Base-by-base conservation (phyloP, 2,329 filamentous ascomycete species). In the Epicoccum sorghinum region DNA sequence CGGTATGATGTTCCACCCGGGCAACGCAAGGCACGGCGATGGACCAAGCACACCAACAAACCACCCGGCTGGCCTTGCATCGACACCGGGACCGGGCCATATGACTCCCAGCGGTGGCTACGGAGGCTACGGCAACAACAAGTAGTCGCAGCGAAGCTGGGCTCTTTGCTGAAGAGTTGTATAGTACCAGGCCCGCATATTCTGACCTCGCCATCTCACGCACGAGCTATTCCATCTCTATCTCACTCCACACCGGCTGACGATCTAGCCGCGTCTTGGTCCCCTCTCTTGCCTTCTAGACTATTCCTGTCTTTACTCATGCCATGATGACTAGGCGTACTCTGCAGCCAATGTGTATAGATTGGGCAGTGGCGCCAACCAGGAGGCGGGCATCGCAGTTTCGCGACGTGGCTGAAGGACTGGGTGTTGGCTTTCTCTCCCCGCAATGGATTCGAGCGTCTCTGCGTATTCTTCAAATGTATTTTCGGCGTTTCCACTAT, bases 21-120 rank as follows among this genome's bases (percentile, higher is more conserved):
- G 75, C 52, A 75, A 72, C 13, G 69, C 62, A 23, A 66, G 70
- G 32, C 74, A 76, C 60, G 72, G 70, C 70, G 81, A 66, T 72
- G 83, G 66, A 12, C 89, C 92, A 1, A 91, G 88, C 69, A 93
- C 90, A 10, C 88, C 85, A 7, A 87, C 84, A 55, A 85, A 81
- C 25, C 79, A 79, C 35, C 79, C 83, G 39, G 78, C 79, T 41
- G 79, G 78, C 33, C 72, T 83, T 40, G 79, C 79, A 47, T 72
- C 70, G 45, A 82, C 80, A n/a, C 80, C 81, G 7, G 78, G 76
- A 33, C 78, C 86, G 79, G 85, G 88, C 72, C 88, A 88, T 3
- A 87, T 92, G 82, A 95, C 91, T 7, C 91, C 91, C 1, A 89
- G 90, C 24, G 88, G 86, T 18, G 87, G 87, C 24, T 92, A 93